A percentile compares a stretch with the other conserved stretches of the same genome.
These are phyloP conservation scores for Penicillium sclerotiorum DNA, from an alignment of 2,329 filamentous ascomycete genomes.

Conservation along the genomic window DNA sequence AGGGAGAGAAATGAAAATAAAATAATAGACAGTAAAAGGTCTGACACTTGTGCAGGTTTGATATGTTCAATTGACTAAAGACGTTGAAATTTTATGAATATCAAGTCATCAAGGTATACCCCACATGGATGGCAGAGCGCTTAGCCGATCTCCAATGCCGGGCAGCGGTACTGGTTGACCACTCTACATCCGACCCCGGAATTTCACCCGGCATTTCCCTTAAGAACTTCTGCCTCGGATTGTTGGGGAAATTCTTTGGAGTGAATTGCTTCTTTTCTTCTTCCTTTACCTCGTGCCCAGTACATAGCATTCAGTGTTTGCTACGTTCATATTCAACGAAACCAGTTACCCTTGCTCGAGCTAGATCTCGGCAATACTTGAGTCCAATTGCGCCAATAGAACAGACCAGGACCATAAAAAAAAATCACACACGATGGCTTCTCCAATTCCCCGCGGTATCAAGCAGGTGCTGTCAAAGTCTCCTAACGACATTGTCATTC, in stretches of 20 bases:
- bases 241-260: constrained; percentile 9
- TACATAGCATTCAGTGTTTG: not conserved
- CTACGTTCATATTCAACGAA: too few relatives aligned
- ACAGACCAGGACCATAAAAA: not conserved
- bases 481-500: constrained; percentile 81
- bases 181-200: constrained; percentile 33
- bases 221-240: constrained; percentile 26
- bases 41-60: too few relatives aligned
- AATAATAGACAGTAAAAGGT: too few relatives aligned
- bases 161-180: constrained; percentile 24
- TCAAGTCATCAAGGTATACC: constrained; percentile 9
- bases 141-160: constrained; percentile 43
- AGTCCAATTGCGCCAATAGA: not conserved
- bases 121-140: constrained; percentile 36
- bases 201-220: constrained; percentile 45
- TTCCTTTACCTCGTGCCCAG: constrained; percentile 3
- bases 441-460: constrained; percentile 63
- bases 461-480: constrained; percentile 76
- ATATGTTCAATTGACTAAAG: not conserved
- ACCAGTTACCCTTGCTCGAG: not conserved
- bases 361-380: not conserved
- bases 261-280: constrained; percentile 8
- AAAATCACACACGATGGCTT: constrained; percentile 43
- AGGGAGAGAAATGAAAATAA: not conserved
- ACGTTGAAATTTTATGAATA: not conserved